A percentile compares a stretch with the other conserved stretches of the same genome.
Conservation (phyloP, 805 yeast genomes). For the Saturnispora quitensis region DNA sequence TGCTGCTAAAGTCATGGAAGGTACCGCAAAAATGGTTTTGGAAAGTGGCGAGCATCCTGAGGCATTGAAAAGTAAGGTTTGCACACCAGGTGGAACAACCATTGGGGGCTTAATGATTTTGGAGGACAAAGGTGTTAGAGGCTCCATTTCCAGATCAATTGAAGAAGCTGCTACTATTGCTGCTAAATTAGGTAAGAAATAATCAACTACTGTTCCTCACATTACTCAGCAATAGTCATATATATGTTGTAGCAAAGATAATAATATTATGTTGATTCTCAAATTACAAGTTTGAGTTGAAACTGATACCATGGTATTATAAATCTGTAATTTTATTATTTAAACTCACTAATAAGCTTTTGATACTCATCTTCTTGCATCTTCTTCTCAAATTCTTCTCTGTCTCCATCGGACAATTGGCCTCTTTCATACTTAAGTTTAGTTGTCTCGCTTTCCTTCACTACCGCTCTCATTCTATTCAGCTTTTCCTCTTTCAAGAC, state of each 20-base stretch:
- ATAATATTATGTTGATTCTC: background rate
- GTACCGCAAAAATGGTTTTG: constrained; percentile 85
- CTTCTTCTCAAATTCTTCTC: constrained; percentile 16
- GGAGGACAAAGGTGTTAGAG: constrained; percentile 86
- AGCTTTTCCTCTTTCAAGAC: constrained; percentile 57
- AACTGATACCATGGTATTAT: background rate
- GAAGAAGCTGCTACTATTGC: constrained; percentile 89
- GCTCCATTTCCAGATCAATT: constrained; percentile 80
- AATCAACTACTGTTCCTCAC: background rate
- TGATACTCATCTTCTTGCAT: constrained; percentile 24
- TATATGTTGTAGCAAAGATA: background rate
- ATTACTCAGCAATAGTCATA: background rate
- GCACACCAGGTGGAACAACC: constrained; percentile 98
- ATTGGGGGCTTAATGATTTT: constrained; percentile 88
- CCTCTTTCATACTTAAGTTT: constrained; percentile 24
- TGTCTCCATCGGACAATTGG: constrained; percentile 18
- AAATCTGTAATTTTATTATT: constrained; percentile 4
- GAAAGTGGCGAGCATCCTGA: constrained; percentile 83
- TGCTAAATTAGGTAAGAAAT: constrained; percentile 43
- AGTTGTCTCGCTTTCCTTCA: constrained; percentile 13
- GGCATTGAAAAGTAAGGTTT: constrained; percentile 73
- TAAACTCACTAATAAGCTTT: constrained; percentile 26
- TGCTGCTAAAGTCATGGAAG: constrained; percentile 90
- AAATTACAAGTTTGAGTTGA: background rate
- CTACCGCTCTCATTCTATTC: constrained; percentile 33